These are phyloP conservation scores for Pleurotus cornucopiae DNA, from an alignment of 768 basidiomycete species.

Conservation along the genomic window DNA sequence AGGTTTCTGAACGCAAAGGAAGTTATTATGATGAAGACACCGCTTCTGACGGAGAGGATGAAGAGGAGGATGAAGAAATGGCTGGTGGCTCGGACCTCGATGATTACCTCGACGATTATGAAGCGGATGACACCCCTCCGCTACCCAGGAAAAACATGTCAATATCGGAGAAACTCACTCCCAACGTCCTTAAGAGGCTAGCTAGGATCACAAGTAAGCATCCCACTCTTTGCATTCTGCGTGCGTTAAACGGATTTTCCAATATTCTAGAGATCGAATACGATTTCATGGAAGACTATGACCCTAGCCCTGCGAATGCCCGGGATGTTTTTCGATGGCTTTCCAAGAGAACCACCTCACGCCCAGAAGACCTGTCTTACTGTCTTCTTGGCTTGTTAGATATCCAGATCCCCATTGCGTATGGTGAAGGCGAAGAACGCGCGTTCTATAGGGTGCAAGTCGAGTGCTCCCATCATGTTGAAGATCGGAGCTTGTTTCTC, in stretches of 20 bases:
- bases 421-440: background rate
- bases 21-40: too few relatives aligned
- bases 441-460: background rate
- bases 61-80: too few relatives aligned
- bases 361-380: constrained; percentile 1
- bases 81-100: too few relatives aligned
- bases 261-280: background rate
- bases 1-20: too few relatives aligned
- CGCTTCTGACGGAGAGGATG: too few relatives aligned
- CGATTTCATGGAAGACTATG: too few relatives aligned
- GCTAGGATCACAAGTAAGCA: background rate
- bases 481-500: background rate
- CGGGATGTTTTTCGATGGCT: background rate
- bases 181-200: background rate
- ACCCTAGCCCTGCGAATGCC: too few relatives aligned
- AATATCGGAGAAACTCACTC: too few relatives aligned
- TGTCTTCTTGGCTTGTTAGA: constrained; percentile 1
- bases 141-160: too few relatives aligned
- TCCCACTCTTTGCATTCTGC: background rate
- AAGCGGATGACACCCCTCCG: too few relatives aligned
- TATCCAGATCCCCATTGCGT: background rate
- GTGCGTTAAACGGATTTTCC: background rate
- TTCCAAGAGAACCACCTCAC: background rate
- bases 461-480: background rate
- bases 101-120: too few relatives aligned